These are phyloP conservation scores for button mushroom (Agaricus bisporus) DNA, from an alignment of 768 basidiomycete species.

Conservation along the genomic window DNA sequence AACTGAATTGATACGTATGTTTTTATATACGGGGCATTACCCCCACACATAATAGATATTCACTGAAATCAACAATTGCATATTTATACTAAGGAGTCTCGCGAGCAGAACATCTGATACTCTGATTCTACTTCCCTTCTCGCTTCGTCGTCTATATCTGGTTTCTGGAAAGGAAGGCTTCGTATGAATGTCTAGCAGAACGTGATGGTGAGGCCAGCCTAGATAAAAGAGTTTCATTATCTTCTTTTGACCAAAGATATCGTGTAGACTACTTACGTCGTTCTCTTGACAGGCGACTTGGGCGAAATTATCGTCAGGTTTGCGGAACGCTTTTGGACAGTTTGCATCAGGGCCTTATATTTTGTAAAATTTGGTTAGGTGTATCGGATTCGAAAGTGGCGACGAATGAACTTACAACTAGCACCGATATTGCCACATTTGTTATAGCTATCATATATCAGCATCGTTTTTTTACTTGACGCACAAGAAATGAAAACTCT, in stretches of 20 bases:
- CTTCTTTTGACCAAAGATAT: neutral
- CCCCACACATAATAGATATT: too few species aligned
- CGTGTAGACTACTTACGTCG: conserved; percentile 22
- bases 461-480: neutral
- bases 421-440: conserved; percentile 37
- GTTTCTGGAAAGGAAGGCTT: too few species aligned
- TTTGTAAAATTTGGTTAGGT: neutral
- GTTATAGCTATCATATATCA: conserved; percentile 25
- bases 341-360: conserved; percentile 25
- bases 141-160: too few species aligned
- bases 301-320: conserved; percentile 26
- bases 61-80: too few species aligned
- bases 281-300: conserved; percentile 32
- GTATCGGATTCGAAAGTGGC: neutral
- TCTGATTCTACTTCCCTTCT: too few species aligned
- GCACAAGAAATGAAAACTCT: neutral
- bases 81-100: too few species aligned
- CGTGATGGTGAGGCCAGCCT: conserved; percentile 28
- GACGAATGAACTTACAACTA: conserved; percentile 26
- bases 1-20: too few species aligned
- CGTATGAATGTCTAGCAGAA: neutral
- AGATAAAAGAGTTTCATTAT: neutral
- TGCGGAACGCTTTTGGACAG: conserved; percentile 33
- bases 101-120: too few species aligned
- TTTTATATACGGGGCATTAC: too few species aligned